Percentiles rank a stretch among this genome's conserved stretches.
These are phyloP conservation scores for Xylaria longipes DNA, from an alignment of 495 filamentous ascomycete genomes.

Conservation along the genomic window DNA sequence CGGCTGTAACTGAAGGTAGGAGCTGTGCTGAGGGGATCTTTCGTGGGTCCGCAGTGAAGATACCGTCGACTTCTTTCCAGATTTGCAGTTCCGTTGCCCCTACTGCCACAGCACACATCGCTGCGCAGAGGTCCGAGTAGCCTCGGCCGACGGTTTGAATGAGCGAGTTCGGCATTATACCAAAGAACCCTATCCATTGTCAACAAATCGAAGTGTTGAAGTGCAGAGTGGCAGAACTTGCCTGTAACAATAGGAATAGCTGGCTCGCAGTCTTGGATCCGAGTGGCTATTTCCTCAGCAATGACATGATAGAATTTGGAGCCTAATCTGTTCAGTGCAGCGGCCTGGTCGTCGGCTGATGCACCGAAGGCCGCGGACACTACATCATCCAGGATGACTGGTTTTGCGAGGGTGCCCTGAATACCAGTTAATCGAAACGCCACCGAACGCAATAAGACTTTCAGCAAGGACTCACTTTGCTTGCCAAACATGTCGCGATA, in stretches of 20 bases:
- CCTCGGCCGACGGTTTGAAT: conserved; percentile 55
- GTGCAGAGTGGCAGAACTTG: conserved; percentile 11
- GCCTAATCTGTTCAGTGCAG: conserved; percentile 37
- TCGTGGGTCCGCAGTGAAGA: conserved; percentile 63
- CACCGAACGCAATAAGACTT: background rate
- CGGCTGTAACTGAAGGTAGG: conserved; percentile 55
- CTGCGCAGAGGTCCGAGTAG: conserved; percentile 62
- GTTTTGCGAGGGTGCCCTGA: conserved; percentile 43
- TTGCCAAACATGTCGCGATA: conserved; percentile 43
- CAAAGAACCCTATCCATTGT: conserved; percentile 55
- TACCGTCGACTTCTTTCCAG: conserved; percentile 65
- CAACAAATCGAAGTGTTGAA: conserved; percentile 32
- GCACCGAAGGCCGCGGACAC: conserved; percentile 42
- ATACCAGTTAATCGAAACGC: background rate
- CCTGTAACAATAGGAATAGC: conserved; percentile 43
- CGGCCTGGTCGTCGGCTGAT: conserved; percentile 37
- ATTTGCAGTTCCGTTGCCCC: conserved; percentile 58
- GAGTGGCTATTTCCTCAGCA: conserved; percentile 38
- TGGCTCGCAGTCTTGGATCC: conserved; percentile 34
- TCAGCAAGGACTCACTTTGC: conserved; percentile 35
- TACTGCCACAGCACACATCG: conserved; percentile 56
- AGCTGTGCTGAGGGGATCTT: conserved; percentile 59
- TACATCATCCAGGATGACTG: conserved; percentile 45
- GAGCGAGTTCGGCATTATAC: conserved; percentile 55
- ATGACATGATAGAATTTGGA: conserved; percentile 45